Conservation (phyloP, 768 basidiomycete genomes). For the Royoungia palumana region DNA sequence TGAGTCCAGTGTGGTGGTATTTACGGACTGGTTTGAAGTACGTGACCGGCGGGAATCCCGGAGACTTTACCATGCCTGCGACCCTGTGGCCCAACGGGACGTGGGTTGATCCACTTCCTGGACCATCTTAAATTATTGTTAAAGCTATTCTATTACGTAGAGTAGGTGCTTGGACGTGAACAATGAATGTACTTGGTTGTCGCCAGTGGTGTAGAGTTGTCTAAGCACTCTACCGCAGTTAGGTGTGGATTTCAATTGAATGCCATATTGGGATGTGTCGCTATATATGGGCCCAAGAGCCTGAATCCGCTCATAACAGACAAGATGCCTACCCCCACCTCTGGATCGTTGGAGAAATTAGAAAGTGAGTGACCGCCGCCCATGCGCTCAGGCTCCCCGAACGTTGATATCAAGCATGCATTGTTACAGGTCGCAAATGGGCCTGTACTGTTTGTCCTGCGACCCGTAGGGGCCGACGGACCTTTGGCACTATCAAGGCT, state of each 20-base stretch:
- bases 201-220: no score
- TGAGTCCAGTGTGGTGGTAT: neutral
- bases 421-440: conserved; percentile 31
- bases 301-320: conserved; percentile 8
- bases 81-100: conserved; percentile 77
- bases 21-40: conserved; percentile 38
- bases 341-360: conserved; percentile 19
- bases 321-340: conserved; percentile 22
- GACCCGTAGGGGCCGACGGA: conserved; percentile 14
- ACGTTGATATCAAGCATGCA: conserved; percentile 1
- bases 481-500: conserved; percentile 25
- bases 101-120: conserved; percentile 70
- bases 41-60: conserved; percentile 42
- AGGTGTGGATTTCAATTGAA: neutral
- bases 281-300: conserved; percentile 14
- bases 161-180: no score
- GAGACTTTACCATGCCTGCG: conserved; percentile 81
- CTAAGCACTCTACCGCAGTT: no score
- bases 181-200: no score
- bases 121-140: conserved; percentile 45
- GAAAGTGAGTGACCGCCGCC: conserved; percentile 14
- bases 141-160: neutral
- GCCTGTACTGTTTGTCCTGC: conserved; percentile 33
- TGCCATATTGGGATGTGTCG: conserved; percentile 14
- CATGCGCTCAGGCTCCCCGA: neutral